These are phyloP conservation scores for Phaseolus lunatus DNA, from an alignment of 306 rosid genomes.

Conservation along the genomic window DNA sequence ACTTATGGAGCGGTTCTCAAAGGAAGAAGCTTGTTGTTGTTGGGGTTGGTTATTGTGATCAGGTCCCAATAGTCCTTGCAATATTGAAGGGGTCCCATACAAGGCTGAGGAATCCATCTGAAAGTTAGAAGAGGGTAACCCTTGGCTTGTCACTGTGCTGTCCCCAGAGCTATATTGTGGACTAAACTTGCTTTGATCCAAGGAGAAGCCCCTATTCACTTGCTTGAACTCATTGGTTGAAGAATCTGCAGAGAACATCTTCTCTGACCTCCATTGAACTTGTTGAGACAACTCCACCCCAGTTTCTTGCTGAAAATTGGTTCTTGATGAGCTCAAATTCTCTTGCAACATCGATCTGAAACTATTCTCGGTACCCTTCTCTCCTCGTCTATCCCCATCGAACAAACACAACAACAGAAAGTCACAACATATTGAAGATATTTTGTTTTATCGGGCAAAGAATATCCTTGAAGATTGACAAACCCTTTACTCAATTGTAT, in stretches of 20 bases:
- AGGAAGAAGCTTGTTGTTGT: constrained; percentile 44
- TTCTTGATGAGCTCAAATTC: constrained; percentile 58
- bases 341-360: constrained; percentile 80
- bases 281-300: constrained; percentile 60
- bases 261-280: constrained; percentile 75
- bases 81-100: constrained; percentile 62
- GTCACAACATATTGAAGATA: constrained; percentile 17
- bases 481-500: background rate
- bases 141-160: constrained; percentile 73
- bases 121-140: constrained; percentile 55
- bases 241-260: constrained; percentile 59
- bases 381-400: constrained; percentile 53
- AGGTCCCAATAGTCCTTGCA: constrained; percentile 74
- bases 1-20: constrained; percentile 45
- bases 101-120: constrained; percentile 59
- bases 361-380: constrained; percentile 65
- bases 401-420: constrained; percentile 29
- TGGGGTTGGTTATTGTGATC: constrained; percentile 55
- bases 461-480: background rate
- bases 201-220: constrained; percentile 76
- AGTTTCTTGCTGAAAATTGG: constrained; percentile 68
- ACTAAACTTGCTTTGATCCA: constrained; percentile 78
- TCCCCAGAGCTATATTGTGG: constrained; percentile 87
- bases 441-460: no score
- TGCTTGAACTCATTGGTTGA: constrained; percentile 56